These are phyloP conservation scores for Neurospora sp. DNA, from an alignment of 495 filamentous ascomycete genomes.

Conservation along the genomic window DNA sequence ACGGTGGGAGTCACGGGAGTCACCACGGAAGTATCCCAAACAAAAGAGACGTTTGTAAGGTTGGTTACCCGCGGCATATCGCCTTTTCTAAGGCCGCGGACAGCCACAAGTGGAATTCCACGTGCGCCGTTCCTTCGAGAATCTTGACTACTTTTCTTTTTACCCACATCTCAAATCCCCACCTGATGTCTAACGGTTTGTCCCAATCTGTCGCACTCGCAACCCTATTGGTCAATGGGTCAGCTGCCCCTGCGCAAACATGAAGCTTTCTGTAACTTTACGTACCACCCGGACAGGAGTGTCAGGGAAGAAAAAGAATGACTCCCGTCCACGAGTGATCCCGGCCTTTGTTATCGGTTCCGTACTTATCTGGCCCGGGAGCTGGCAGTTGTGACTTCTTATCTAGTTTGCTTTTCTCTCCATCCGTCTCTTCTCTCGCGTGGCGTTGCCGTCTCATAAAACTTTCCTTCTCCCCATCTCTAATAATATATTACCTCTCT, in stretches of 20 bases:
- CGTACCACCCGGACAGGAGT: neutral
- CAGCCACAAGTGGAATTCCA: neutral
- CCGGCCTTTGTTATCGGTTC: neutral
- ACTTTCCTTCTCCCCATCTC: neutral
- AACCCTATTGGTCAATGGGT: slow-evolving; percentile 24
- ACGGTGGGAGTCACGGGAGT: neutral
- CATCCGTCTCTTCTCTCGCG: neutral
- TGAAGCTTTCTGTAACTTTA: neutral
- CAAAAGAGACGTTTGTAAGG: neutral
- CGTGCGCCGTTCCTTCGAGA: neutral
- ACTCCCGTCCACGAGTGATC: neutral
- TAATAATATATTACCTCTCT: neutral
- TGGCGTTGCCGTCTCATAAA: neutral
- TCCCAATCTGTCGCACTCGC: neutral
- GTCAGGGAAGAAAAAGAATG: neutral
- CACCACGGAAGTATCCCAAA: neutral
- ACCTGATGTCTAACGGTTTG: neutral
- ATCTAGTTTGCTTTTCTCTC: neutral
- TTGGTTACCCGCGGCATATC: neutral
- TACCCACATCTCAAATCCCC: neutral
- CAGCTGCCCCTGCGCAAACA: slow-evolving; percentile 8
- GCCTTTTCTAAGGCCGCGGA: neutral
- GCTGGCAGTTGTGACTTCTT: neutral
- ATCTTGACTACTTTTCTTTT: neutral
- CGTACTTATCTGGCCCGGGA: neutral